Base-by-base conservation (phyloP, 805 yeast genomes). In the Teunomyces cretensis region DNA sequence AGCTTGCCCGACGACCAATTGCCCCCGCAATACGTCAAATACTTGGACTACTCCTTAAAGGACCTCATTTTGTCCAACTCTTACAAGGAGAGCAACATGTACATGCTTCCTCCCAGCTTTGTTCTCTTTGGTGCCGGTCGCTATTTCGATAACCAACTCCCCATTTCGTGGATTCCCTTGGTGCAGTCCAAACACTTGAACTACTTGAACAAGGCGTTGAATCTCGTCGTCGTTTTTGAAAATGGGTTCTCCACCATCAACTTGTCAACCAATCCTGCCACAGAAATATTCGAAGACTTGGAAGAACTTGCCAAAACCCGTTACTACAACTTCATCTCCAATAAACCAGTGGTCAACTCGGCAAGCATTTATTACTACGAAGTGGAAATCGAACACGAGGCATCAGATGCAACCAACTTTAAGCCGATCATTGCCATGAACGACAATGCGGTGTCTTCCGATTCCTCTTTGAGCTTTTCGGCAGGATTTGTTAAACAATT, bases 301-400 rank as follows among this genome's bases (percentile, higher is more conserved):
- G 30, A 43, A 24, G 41, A 33, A 7, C n/a, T 27, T n/a, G 15
- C 19, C 38, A 39, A 19, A 30, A 49, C 49, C 17, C 54, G 58
- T 24, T 68, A 56, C 52, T 63, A 52, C 52, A 72, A 72, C 51
- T 72, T 72, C 50, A 62, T 72, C 17, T 50, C 72, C 11, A 69
- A 72, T 44, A 62, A 64, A 41, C 63, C 67, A 4, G 58, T 72
- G 5, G 47, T 51, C 13, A 55, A 67, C 3, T 53, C 65, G 3
- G 56, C 65, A 2, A 76, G 77, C 1, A 48, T 72, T 1, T 72
- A 58, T 50, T 72, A 72, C 49, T 72, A 70, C 49, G 77, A 72
- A 47, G 62, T 68, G 4, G 66, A 63, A 44, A 57, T 71, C 9
- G 58, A 53, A 39, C 77, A 72, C 50, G 60, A 56, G 12, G 56